Percentiles rank a stretch among this genome's conserved stretches.
phyloP scores from a whole-genome alignment of 352 stramenopile species.

The Pythium oligandrum region DNA sequence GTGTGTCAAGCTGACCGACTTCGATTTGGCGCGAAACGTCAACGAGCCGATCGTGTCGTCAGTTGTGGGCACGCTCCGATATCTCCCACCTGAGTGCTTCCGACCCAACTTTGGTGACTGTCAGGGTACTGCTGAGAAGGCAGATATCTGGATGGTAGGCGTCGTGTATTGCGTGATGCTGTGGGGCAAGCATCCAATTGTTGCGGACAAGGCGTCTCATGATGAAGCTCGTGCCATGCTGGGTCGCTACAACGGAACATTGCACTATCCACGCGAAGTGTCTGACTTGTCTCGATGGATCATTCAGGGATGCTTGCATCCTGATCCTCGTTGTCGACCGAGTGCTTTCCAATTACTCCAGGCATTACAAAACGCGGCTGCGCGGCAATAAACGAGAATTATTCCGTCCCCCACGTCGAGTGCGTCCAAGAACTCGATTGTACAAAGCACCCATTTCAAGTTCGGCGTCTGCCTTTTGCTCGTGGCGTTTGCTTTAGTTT shows the following conservation, averaged over 20 bases:
- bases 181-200: slow-evolving; percentile 72
- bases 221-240: slow-evolving; percentile 32
- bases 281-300: slow-evolving; percentile 63
- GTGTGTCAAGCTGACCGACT: slow-evolving; percentile 89
- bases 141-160: slow-evolving; percentile 81
- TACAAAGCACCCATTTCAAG: slow-evolving; percentile 29
- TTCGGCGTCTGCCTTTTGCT: not conserved
- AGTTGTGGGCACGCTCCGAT: slow-evolving; percentile 66
- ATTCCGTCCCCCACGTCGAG: too few species aligned
- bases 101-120: slow-evolving; percentile 47
- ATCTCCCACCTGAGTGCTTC: slow-evolving; percentile 74
- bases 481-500: too few species aligned
- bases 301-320: slow-evolving; percentile 61
- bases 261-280: slow-evolving; percentile 35
- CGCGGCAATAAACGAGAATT: not conserved
- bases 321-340: slow-evolving; percentile 55
- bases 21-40: slow-evolving; percentile 76
- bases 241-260: slow-evolving; percentile 22
- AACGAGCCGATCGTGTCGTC: slow-evolving; percentile 53
- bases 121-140: slow-evolving; percentile 68
- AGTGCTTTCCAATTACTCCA: slow-evolving; percentile 59
- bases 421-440: slow-evolving; percentile 6
- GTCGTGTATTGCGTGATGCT: slow-evolving; percentile 77
- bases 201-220: slow-evolving; percentile 48
- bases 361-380: slow-evolving; percentile 30